A percentile compares a stretch with the other conserved stretches of the same genome.
These are phyloP conservation scores for Apostasia shenzhenica DNA, from an alignment of 106 monocot genomes.

Conservation along the genomic window DNA sequence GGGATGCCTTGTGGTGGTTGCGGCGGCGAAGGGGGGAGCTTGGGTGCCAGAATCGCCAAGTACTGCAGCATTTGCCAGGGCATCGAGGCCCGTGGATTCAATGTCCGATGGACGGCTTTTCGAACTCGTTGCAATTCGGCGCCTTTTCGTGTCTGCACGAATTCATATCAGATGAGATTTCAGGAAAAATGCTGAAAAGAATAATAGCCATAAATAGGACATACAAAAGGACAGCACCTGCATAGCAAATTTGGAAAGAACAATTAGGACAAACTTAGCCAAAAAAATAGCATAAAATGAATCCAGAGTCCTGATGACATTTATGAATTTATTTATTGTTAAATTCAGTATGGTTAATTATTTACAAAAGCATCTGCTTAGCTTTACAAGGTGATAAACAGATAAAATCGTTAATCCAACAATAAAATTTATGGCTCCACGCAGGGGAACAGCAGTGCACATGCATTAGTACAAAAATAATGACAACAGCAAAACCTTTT, in stretches of 20 bases:
- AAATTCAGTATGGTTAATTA: too few relatives aligned
- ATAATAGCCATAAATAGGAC: neutral
- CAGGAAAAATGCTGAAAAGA: neutral
- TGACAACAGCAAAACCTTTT: too few relatives aligned
- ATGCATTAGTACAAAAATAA: too few relatives aligned
- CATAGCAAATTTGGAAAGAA: neutral
- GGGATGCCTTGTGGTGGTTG: conserved; percentile 77
- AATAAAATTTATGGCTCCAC: too few relatives aligned
- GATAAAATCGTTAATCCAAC: too few relatives aligned
- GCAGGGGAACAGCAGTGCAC: too few relatives aligned
- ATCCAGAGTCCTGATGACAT: too few relatives aligned
- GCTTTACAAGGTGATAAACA: too few relatives aligned
- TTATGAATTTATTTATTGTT: too few relatives aligned
- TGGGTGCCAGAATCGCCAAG: conserved; percentile 39
- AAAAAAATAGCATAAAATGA: too few relatives aligned
- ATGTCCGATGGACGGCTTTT: conserved; percentile 21
- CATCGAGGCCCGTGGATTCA: conserved; percentile 51
- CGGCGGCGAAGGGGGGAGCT: conserved; percentile 27
- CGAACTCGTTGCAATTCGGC: conserved; percentile 15
- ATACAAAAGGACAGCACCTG: neutral
- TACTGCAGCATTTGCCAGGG: conserved; percentile 45
- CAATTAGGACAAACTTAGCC: too few relatives aligned
- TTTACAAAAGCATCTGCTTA: too few relatives aligned
- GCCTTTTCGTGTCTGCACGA: conserved; percentile 61
- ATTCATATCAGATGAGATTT: neutral